Evolutionary conservation across 768 basidiomycete species (phyloP).

Genomic region (Auricularia cornea): DNA sequence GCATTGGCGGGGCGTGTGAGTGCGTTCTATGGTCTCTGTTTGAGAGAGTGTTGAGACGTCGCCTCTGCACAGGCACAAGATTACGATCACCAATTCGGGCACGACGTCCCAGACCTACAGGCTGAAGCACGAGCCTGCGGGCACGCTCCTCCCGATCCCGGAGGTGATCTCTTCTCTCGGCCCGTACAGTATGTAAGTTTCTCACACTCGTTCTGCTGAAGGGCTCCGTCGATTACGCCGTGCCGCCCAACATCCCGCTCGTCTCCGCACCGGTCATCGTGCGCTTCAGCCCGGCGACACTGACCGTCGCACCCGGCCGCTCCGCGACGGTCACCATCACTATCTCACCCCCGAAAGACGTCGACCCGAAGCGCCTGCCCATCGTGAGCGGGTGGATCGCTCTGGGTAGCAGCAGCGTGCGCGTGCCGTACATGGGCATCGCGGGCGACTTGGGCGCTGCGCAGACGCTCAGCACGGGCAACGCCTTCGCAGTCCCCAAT

Average conservation of each 20-base stretch:
- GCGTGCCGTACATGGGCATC: conserved; percentile 3
- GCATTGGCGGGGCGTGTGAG: conserved; percentile 13
- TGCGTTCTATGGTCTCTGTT: no score
- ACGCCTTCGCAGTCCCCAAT: neutral
- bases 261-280: neutral
- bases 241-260: neutral
- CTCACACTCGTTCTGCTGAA: neutral
- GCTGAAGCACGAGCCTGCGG: conserved; percentile 19
- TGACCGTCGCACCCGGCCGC: conserved; percentile 18
- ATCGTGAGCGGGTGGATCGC: conserved; percentile 27
- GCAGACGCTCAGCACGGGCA: neutral
- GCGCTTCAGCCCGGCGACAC: neutral
- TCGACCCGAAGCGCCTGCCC: conserved; percentile 18
- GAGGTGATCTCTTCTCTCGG: conserved; percentile 19
- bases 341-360: conserved; percentile 15
- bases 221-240: neutral
- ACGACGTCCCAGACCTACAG: conserved; percentile 10
- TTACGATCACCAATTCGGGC: conserved; percentile 2
- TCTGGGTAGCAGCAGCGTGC: conserved; percentile 11
- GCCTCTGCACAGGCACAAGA: neutral
- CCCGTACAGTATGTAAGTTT: neutral
- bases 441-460: neutral
- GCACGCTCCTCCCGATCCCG: no score
- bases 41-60: conserved; percentile 2
- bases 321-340: conserved; percentile 15